A percentile compares a stretch with the other conserved stretches of the same genome.
phyloP scores from a whole-genome alignment of 345 rosid species.

The Eucalyptus marginata region DNA sequence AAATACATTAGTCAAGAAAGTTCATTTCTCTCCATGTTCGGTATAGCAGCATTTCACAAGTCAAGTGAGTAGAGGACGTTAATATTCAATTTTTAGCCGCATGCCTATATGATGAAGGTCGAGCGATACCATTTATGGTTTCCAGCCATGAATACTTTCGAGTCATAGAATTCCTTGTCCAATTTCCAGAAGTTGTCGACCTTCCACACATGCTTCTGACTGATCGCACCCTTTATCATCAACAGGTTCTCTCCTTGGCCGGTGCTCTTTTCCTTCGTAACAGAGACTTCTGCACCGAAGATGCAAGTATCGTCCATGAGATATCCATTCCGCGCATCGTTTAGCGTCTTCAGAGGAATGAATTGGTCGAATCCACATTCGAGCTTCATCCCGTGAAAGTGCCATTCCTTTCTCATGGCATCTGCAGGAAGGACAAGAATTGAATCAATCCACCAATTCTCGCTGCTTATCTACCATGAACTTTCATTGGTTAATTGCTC shows the following conservation, averaged over 20 bases:
- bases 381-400: conserved; percentile 14
- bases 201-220: conserved; percentile 11
- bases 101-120: neutral
- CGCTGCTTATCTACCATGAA: neutral
- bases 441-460: neutral
- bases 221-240: neutral
- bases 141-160: conserved; percentile 7
- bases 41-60: neutral
- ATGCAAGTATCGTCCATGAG: conserved; percentile 17
- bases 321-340: conserved; percentile 16
- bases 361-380: conserved; percentile 37
- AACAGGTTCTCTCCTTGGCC: conserved; percentile 17
- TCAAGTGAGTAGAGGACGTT: neutral
- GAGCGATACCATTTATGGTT: conserved; percentile 19
- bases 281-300: conserved; percentile 29
- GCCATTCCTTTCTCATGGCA: conserved; percentile 9
- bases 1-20: neutral
- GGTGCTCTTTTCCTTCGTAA: conserved; percentile 10
- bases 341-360: conserved; percentile 3
- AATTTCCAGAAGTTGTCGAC: conserved; percentile 13
- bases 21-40: neutral
- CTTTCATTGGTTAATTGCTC: neutral
- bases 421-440: neutral
- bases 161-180: neutral
- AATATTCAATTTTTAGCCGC: neutral